Evolutionary conservation across 2,329 filamentous ascomycete genomes (phyloP).

Genomic region (Coniochaeta ligniaria): DNA sequence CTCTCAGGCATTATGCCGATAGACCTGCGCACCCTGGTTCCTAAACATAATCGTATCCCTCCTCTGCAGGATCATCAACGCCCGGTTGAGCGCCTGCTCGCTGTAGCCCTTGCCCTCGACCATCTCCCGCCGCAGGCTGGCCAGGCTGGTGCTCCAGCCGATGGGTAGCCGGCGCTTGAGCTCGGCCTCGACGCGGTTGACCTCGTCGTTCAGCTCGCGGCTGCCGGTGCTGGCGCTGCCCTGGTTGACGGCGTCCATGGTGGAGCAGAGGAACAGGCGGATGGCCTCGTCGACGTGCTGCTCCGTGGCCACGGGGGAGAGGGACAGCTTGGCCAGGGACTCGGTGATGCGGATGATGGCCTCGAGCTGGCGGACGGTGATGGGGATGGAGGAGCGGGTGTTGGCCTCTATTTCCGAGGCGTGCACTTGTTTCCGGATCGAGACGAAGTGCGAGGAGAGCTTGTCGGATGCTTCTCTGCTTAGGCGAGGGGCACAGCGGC

Average conservation of each 20-base stretch:
- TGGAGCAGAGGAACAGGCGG: conserved; percentile 88
- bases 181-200: conserved; percentile 79
- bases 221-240: conserved; percentile 69
- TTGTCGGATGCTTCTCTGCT: conserved; percentile 90
- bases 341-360: conserved; percentile 97
- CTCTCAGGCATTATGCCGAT: conserved; percentile 45
- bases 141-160: conserved; percentile 88
- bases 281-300: conserved; percentile 96
- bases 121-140: conserved; percentile 81
- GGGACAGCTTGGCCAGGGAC: conserved; percentile 82
- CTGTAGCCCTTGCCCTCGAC: conserved; percentile 86
- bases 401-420: conserved; percentile 86
- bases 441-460: conserved; percentile 93
- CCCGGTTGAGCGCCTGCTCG: conserved; percentile 77
- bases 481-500: conserved; percentile 85
- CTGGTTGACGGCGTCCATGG: conserved; percentile 95
- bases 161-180: conserved; percentile 82
- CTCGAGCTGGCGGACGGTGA: conserved; percentile 94
- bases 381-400: conserved; percentile 86
- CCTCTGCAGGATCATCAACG: conserved; percentile 77
- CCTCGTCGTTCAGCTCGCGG: conserved; percentile 87
- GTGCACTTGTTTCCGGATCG: conserved; percentile 90
- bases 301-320: conserved; percentile 82
- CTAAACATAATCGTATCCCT: conserved; percentile 80
- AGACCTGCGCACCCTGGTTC: conserved; percentile 68